Evolutionary conservation across 108 stramenopile genomes (phyloP).

Genomic region (Nitzschia sp.): DNA sequence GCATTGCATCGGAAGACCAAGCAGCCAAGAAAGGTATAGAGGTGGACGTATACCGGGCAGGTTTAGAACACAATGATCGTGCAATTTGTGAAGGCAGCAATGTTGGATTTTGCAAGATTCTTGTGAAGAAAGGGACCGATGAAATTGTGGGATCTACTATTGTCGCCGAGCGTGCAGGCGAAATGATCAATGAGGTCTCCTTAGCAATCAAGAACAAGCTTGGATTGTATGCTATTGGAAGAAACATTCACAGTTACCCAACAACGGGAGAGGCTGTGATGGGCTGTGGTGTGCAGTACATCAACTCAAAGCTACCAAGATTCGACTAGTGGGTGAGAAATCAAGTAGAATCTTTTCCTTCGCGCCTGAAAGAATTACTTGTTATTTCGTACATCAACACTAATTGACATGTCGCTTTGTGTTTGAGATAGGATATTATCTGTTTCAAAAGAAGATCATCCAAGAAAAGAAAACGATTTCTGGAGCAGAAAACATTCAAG

Average conservation of each 20-base stretch:
- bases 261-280: conserved; percentile 87
- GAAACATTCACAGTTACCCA: conserved; percentile 95
- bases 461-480: too few species aligned
- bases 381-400: too few species aligned
- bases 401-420: too few species aligned
- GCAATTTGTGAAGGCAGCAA: conserved; percentile 85
- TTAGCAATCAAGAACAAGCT: conserved; percentile 93
- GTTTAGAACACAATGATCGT: conserved; percentile 91
- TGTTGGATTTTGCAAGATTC: conserved; percentile 89
- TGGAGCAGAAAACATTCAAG: too few species aligned
- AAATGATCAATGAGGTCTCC: conserved; percentile 93
- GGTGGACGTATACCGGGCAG: conserved; percentile 74
- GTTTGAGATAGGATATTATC: too few species aligned
- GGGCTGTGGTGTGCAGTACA: conserved; percentile 81
- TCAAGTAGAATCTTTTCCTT: too few species aligned
- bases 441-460: too few species aligned
- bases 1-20: conserved; percentile 55
- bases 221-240: conserved; percentile 73
- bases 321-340: too few species aligned
- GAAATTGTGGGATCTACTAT: conserved; percentile 93
- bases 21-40: conserved; percentile 57
- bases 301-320: conserved; percentile 59
- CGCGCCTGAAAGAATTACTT: too few species aligned
- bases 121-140: conserved; percentile 82
- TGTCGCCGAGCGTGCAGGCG: conserved; percentile 90